phyloP scores from a whole-genome alignment of 2,329 filamentous ascomycete genomes.

The Acrodontium crateriforme region DNA sequence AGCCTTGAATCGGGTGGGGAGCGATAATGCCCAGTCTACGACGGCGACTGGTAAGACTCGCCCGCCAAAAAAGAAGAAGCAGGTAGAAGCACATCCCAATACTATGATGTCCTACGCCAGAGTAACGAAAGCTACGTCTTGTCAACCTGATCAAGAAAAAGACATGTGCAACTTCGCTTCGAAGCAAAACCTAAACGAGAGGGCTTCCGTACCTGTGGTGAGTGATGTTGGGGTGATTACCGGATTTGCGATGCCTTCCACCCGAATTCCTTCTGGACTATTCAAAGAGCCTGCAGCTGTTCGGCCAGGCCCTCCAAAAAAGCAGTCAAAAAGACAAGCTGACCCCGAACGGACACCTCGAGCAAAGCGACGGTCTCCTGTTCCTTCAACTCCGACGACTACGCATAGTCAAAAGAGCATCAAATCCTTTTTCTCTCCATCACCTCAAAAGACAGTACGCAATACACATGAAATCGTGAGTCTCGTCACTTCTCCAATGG shows the following conservation, averaged over 20 bases:
- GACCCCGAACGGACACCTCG: too few species aligned
- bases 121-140: constrained; percentile 6
- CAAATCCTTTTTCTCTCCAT: constrained; percentile 15
- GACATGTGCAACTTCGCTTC: background rate
- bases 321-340: too few species aligned
- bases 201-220: too few species aligned
- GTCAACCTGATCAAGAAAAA: background rate
- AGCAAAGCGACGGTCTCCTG: constrained; percentile 17
- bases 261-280: constrained; percentile 3
- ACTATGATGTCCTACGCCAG: constrained; percentile 8
- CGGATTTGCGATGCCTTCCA: constrained; percentile 6
- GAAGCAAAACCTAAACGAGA: too few species aligned
- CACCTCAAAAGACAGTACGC: constrained; percentile 10
- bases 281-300: too few species aligned
- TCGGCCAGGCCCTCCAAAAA: too few species aligned
- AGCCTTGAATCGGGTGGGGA: too few species aligned
- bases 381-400: constrained; percentile 11
- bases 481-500: constrained; percentile 17
- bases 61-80: constrained; percentile 1
- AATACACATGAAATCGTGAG: constrained; percentile 12
- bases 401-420: constrained; percentile 14
- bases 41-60: too few species aligned
- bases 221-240: too few species aligned
- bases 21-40: too few species aligned
- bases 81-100: constrained; percentile 6